These are phyloP conservation scores for Arthrobotrys musiformis DNA, from an alignment of 2,329 filamentous ascomycete species.

Conservation along the genomic window DNA sequence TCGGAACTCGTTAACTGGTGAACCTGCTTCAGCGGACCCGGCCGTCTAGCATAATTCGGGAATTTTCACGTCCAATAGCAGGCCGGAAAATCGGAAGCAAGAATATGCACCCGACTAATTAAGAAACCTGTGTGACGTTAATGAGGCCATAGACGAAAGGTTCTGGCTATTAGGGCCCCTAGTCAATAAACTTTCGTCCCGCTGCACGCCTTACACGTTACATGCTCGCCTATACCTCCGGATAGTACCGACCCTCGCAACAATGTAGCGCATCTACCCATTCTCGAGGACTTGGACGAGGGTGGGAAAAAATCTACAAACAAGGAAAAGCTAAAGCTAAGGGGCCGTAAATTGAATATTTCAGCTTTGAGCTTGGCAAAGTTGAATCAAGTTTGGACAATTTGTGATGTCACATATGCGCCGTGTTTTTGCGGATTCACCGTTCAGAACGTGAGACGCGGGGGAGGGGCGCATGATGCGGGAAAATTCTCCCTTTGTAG, in stretches of 20 bases:
- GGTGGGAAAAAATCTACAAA: neutral
- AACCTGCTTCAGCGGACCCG: constrained; percentile 21
- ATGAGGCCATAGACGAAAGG: neutral
- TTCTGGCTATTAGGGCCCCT: neutral
- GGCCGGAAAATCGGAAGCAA: neutral
- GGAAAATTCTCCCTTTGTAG: neutral
- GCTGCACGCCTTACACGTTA: neutral
- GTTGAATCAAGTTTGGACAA: constrained; percentile 19
- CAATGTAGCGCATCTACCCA: neutral
- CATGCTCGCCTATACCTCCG: neutral
- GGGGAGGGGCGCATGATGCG: constrained; percentile 11
- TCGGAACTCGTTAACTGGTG: constrained; percentile 46
- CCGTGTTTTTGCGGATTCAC: constrained; percentile 27
- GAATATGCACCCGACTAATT: constrained; percentile 1
- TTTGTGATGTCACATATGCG: neutral
- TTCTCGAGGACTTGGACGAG: neutral
- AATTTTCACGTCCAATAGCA: neutral
- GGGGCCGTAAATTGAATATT: constrained; percentile 1
- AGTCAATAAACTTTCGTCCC: constrained; percentile 7
- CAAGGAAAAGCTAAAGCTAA: neutral
- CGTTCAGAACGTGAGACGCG: constrained; percentile 17
- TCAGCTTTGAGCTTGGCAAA: neutral
- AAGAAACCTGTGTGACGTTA: constrained; percentile 17
- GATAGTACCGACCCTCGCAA: constrained; percentile 12
- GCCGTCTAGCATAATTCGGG: neutral